phyloP scores from a whole-genome alignment of 2,329 filamentous ascomycete species.

The Periconia sp. region DNA sequence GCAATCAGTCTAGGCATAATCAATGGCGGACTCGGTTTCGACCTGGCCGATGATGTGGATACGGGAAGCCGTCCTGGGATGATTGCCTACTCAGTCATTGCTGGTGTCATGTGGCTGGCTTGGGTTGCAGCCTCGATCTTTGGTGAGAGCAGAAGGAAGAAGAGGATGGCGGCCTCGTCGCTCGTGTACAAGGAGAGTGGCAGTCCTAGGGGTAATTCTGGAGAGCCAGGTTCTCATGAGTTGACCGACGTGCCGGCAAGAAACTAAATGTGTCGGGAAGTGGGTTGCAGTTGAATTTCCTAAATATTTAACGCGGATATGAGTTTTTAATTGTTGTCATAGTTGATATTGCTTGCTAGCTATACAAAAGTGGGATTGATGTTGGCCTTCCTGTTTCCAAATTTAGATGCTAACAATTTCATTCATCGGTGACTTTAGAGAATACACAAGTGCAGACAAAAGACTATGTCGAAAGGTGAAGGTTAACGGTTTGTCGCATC shows the following conservation, averaged over 20 bases:
- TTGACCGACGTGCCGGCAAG: slow-evolving; percentile 8
- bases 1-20: slow-evolving; percentile 56
- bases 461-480: too few species aligned
- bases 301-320: too few species aligned
- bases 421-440: too few species aligned
- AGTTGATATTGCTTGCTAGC: too few species aligned
- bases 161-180: slow-evolving; percentile 1
- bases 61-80: slow-evolving; percentile 30
- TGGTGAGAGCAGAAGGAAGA: slow-evolving; percentile 29
- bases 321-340: too few species aligned
- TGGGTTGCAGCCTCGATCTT: slow-evolving; percentile 34
- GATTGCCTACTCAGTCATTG: slow-evolving; percentile 55
- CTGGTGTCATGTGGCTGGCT: slow-evolving; percentile 48
- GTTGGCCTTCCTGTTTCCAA: too few species aligned
- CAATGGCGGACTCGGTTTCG: slow-evolving; percentile 59
- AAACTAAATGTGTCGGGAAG: background rate
- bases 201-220: background rate
- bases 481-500: too few species aligned
- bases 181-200: slow-evolving; percentile 21
- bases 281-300: too few species aligned
- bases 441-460: too few species aligned
- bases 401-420: too few species aligned
- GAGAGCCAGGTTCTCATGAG: background rate
- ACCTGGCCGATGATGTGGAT: slow-evolving; percentile 46
- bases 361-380: too few species aligned